Evolutionary conservation across 192 early-diverging fungal species (phyloP).

Genomic region (Coemansia sp.): DNA sequence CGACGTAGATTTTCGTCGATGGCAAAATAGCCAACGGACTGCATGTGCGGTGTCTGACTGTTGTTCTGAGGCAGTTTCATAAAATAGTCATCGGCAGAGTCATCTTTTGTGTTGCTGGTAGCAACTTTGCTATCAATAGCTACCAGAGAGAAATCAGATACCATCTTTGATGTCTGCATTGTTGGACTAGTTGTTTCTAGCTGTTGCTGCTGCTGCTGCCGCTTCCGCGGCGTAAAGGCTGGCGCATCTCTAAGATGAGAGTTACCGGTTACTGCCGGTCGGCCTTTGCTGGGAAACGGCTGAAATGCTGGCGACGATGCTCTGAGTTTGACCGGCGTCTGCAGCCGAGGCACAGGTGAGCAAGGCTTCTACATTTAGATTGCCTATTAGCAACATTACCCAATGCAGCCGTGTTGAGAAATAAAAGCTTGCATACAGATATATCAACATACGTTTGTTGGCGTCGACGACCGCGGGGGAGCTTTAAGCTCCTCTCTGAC

Average conservation of each 20-base stretch:
- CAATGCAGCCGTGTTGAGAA: neutral
- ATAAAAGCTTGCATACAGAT: neutral
- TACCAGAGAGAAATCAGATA: constrained; percentile 6
- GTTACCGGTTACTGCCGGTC: neutral
- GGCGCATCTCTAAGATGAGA: constrained; percentile 23
- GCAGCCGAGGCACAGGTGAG: constrained; percentile 7
- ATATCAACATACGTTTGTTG: constrained; percentile 3
- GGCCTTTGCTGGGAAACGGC: constrained; percentile 23
- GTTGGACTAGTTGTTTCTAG: constrained; percentile 3
- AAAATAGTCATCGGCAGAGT: constrained; percentile 24
- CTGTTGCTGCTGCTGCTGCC: constrained; percentile 15
- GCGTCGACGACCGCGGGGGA: neutral
- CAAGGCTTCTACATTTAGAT: constrained; percentile 10
- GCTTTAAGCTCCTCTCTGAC: neutral
- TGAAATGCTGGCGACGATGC: constrained; percentile 51
- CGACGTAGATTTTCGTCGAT: constrained; percentile 82
- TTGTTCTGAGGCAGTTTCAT: constrained; percentile 18
- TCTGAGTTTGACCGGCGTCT: constrained; percentile 22
- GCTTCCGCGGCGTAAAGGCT: constrained; percentile 28
- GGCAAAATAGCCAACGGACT: constrained; percentile 79
- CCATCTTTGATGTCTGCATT: neutral
- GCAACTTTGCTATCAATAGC: neutral
- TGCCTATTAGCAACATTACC: neutral
- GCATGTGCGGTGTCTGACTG: constrained; percentile 72
- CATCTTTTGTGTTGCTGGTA: neutral